Evolutionary conservation across 2,329 filamentous ascomycete genomes (phyloP).

Genomic region (Fusarium avenaceum): DNA sequence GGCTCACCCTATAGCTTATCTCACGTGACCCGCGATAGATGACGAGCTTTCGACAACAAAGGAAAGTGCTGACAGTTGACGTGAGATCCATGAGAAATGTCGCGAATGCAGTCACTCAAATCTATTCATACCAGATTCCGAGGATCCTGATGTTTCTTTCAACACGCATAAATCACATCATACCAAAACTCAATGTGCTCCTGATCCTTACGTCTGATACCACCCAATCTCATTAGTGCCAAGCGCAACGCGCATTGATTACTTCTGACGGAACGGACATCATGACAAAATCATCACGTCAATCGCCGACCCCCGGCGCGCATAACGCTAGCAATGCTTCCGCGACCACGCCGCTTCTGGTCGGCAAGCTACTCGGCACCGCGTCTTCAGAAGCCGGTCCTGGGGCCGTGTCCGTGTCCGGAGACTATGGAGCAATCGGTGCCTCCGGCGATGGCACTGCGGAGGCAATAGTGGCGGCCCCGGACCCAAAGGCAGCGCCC

Average conservation of each 20-base stretch:
- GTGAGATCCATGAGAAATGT: constrained; percentile 35
- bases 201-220: constrained; percentile 3
- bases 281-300: constrained; percentile 28
- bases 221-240: neutral
- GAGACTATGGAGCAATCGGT: constrained; percentile 16
- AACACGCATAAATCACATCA: neutral
- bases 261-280: neutral
- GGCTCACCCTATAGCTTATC: constrained; percentile 17
- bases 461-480: neutral
- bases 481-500: constrained; percentile 5
- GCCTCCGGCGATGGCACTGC: constrained; percentile 12
- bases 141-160: neutral
- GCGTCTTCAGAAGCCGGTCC: constrained; percentile 28
- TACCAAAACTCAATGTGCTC: neutral
- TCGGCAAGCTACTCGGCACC: constrained; percentile 43
- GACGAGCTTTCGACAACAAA: constrained; percentile 8
- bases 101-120: constrained; percentile 4
- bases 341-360: constrained; percentile 43
- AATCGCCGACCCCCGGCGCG: constrained; percentile 19
- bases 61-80: constrained; percentile 17
- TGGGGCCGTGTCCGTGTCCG: constrained; percentile 18
- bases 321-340: constrained; percentile 22
- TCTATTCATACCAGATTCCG: constrained; percentile 1
- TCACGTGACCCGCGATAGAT: constrained; percentile 11
- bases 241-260: neutral